Conservation (phyloP, 768 basidiomycete genomes). For the Lactarius pseudohatsudake region DNA sequence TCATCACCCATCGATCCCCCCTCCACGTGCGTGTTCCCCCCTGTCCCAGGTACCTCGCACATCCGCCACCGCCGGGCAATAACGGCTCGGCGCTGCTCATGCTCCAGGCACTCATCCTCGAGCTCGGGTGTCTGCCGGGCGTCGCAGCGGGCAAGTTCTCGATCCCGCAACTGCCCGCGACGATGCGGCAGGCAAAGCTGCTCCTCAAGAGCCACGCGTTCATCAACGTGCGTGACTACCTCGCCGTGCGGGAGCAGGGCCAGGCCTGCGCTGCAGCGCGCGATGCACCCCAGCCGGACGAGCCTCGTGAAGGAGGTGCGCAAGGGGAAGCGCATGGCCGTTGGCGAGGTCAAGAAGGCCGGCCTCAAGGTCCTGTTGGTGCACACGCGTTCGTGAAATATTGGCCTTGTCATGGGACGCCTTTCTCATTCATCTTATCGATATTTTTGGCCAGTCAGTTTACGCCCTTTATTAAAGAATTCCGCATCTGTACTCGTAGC, state of each 20-base stretch:
- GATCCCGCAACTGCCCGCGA: slow-evolving; percentile 50
- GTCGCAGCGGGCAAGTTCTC: slow-evolving; percentile 39
- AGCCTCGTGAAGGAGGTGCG: slow-evolving; percentile 62
- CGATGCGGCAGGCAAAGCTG: slow-evolving; percentile 65
- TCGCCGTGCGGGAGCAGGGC: slow-evolving; percentile 63
- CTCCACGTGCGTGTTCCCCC: slow-evolving; percentile 6
- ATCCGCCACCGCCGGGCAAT: slow-evolving; percentile 43
- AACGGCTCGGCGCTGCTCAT: slow-evolving; percentile 54
- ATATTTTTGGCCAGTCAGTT: background rate
- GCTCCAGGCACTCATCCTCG: slow-evolving; percentile 72
- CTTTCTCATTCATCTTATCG: background rate
- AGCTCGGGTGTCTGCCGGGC: slow-evolving; percentile 49
- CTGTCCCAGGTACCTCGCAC: slow-evolving; percentile 49
- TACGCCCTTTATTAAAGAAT: background rate
- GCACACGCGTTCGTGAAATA: slow-evolving; percentile 24
- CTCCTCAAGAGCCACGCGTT: slow-evolving; percentile 66
- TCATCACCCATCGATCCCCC: background rate
- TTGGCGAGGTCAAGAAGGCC: slow-evolving; percentile 61
- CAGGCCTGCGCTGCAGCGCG: slow-evolving; percentile 56
- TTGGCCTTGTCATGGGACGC: background rate
- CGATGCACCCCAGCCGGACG: slow-evolving; percentile 60
- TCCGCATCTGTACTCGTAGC: background rate
- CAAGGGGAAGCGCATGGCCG: slow-evolving; percentile 43
- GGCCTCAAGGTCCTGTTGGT: slow-evolving; percentile 63
- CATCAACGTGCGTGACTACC: slow-evolving; percentile 72